Evolutionary conservation across 2,329 filamentous ascomycete genomes (phyloP), one percentile per base, ranked within the genome.

Genomic region (Fusarium virguliforme): DNA sequence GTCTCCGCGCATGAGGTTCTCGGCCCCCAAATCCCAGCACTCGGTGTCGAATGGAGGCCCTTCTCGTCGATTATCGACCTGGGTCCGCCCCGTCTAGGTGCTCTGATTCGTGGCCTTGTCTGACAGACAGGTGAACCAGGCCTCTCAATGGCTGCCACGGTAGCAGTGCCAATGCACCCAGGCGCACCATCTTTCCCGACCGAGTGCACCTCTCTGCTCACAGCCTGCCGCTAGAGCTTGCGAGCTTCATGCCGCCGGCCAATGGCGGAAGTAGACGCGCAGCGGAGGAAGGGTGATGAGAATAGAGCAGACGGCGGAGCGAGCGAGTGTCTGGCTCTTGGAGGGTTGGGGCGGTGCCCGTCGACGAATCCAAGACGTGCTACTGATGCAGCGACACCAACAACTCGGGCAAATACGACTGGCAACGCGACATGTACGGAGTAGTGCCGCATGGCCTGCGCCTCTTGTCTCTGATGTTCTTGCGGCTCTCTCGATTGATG

Each of bases 81-180:
- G 63, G 53, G 60, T 71, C 40, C 56, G 56, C 37, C 48, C 24
- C 35, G n/a, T 54, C 48, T 22, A 13, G 43, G 37, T 18, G 13
- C 38, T 53, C 40, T 67, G 48, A 75, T 75, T 75, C 70, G 74
- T 73, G 70, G 74, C 74, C 73, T 73, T 72, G 74, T 68, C 56
- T 58, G 43, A 41, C 67, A 40, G 30, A 62, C 50, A 62, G 69
- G 60, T 60, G 51, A 54, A 63, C 62, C 53, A 62, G 68, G 60
- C 66, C 57, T 65, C 58, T 72, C 50, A 68, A 62, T 70, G 67
- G 70, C 71, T 68, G 70, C 70, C 64, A 68, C 63, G 62, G 67
- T 63, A 66, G 70, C 71, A 74, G 66, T 60, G 50, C 68, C 71
- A 69, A 74, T 67, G 71, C 68, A 75, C n/a, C 56, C 65, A 34